Evolutionary conservation across 306 rosid genomes (phyloP), one percentile per base, ranked within the genome.

Genomic region (Cucurbita ficifolia): DNA sequence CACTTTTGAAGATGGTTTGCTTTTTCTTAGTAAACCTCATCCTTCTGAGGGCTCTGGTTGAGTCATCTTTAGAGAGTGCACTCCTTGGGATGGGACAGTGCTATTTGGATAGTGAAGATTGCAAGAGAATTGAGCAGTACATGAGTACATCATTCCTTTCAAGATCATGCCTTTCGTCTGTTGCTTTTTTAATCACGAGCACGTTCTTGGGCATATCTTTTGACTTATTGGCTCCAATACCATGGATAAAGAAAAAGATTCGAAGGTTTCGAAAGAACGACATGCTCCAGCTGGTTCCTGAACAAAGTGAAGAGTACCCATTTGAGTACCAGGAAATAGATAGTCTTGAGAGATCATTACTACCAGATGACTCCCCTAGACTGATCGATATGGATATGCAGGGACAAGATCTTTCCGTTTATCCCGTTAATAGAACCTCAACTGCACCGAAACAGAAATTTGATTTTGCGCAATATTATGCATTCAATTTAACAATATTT

Each of bases 21-120:
- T 94, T 94, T 82, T 94, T 94, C 86, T 94, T 94, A 70, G 97
- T 94, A 40, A 94, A 94, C 80, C 99, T 94, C 70, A 94, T 94
- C 54, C 87, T 94, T 57, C 85, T 94, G 60, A 87, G 86, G 88
- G 96, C 88, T 50, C 55, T 94, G 70, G 97, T 90, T 14, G 99
- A 91, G 76, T 94, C 99, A 13, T 94, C 97, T 6, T 79, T 91
- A 59, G 97, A 94, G 87, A 85, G 92, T 81, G 76, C 91, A 49
- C 82, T 91, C 65, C 83, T 94, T 70, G 76, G 82, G 76, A 94
- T 94, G 97, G 97, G 99, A 3, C 86, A 92, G 67, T 91, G 99
- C 81, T 94, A 94, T 83, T 79, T 94, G 83, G 96, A 94, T 42
- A 92, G 96, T 43, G 97, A 87, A 80, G 96, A 94, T 84, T 94